Evolutionary conservation across 164 flowering plant species (phyloP).

Genomic region (Stephania cephalantha): DNA sequence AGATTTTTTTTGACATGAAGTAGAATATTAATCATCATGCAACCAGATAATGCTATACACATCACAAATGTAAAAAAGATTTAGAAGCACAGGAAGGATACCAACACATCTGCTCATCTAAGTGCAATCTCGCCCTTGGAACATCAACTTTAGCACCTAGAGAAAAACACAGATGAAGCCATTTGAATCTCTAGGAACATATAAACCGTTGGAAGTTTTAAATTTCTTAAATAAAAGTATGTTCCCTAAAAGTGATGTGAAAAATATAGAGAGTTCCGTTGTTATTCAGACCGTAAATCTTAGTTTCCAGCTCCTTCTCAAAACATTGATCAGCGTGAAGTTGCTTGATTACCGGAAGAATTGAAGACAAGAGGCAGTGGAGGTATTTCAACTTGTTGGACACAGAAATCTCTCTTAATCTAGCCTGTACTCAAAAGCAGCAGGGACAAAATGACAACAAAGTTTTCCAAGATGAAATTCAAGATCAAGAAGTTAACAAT

Average conservation of each 20-base stretch:
- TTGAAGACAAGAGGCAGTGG: slow-evolving; percentile 63
- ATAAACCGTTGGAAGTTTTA: background rate
- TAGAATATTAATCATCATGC: background rate
- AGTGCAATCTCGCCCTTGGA: slow-evolving; percentile 58
- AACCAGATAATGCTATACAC: background rate
- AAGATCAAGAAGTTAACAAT: background rate
- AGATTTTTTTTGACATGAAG: background rate
- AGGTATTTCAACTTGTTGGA: slow-evolving; percentile 74
- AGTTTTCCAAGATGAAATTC: background rate
- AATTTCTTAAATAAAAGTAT: background rate
- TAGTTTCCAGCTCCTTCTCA: slow-evolving; percentile 76
- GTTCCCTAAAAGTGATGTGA: background rate
- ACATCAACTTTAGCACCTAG: slow-evolving; percentile 65
- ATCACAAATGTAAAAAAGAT: background rate
- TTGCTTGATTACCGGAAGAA: slow-evolving; percentile 74
- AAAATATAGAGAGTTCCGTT: slow-evolving; percentile 4
- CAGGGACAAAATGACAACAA: background rate
- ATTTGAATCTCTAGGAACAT: too few relatives aligned
- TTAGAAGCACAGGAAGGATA: slow-evolving; percentile 21
- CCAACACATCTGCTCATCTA: slow-evolving; percentile 99
- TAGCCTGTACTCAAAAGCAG: slow-evolving; percentile 40
- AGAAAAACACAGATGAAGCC: slow-evolving; percentile 5
- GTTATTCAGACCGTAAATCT: slow-evolving; percentile 48
- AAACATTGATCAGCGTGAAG: slow-evolving; percentile 69
- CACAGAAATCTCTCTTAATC: slow-evolving; percentile 64